Conservation (phyloP, 2,329 filamentous ascomycete genomes). For the Clarireedia homoeocarpa region DNA sequence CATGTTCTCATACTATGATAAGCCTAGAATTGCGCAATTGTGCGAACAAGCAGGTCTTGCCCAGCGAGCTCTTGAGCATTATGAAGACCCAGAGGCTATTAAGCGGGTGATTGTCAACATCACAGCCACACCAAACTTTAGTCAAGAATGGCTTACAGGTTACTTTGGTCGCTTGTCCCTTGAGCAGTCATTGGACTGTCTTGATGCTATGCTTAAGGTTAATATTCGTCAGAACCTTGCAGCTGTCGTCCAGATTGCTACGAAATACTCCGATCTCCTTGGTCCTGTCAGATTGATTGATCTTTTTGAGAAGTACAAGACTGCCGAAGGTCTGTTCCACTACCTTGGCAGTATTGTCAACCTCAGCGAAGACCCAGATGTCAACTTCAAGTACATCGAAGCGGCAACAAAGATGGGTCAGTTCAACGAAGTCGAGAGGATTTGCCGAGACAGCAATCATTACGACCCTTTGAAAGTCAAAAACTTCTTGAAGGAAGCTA, state of each 20-base stretch:
- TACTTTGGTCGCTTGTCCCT: slow-evolving; percentile 95
- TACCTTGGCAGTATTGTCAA: slow-evolving; percentile 98
- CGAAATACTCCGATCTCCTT: slow-evolving; percentile 94
- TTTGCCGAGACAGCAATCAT: slow-evolving; percentile 78
- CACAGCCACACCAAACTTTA: slow-evolving; percentile 74
- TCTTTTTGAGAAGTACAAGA: slow-evolving; percentile 95
- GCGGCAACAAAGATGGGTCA: slow-evolving; percentile 90
- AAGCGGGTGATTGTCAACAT: slow-evolving; percentile 87
- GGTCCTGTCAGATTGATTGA: slow-evolving; percentile 84
- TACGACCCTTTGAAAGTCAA: slow-evolving; percentile 66
- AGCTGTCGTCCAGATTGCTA: slow-evolving; percentile 88
- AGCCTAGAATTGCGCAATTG: slow-evolving; percentile 75
- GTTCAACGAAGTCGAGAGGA: slow-evolving; percentile 91
- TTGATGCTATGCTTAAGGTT: slow-evolving; percentile 91
- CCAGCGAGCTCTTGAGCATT: slow-evolving; percentile 86
- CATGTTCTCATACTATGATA: slow-evolving; percentile 98
- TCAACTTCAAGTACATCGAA: slow-evolving; percentile 99
- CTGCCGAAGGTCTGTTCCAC: slow-evolving; percentile 93
- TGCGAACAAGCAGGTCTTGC: slow-evolving; percentile 88
- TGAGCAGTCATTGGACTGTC: slow-evolving; percentile 86
- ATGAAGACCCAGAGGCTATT: slow-evolving; percentile 80
- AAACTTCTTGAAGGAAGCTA: slow-evolving; percentile 98
- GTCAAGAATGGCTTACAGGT: slow-evolving; percentile 80
- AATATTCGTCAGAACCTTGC: slow-evolving; percentile 98
- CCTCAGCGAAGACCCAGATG: slow-evolving; percentile 87